phyloP scores from a whole-genome alignment of 2,329 filamentous ascomycete genomes.

The Xylaria sp. region DNA sequence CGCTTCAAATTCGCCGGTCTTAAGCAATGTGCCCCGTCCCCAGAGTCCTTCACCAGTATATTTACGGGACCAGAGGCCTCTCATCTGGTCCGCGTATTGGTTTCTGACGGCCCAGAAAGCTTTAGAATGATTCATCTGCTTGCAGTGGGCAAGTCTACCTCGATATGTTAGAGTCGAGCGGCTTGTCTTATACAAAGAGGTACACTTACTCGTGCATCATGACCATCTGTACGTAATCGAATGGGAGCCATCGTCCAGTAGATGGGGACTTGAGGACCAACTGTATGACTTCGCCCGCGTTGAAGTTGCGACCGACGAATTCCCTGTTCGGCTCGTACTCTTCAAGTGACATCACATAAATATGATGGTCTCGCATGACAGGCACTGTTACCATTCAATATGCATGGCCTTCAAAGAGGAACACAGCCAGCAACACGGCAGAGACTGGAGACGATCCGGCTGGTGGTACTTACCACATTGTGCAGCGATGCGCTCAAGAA shows the following conservation, averaged over 20 bases:
- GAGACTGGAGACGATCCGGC: not conserved
- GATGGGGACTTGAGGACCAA: slow-evolving; percentile 77
- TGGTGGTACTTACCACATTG: slow-evolving; percentile 70
- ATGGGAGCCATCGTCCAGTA: slow-evolving; percentile 78
- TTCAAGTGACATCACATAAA: slow-evolving; percentile 77
- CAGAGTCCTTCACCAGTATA: slow-evolving; percentile 88
- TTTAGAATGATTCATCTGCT: slow-evolving; percentile 89
- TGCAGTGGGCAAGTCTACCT: slow-evolving; percentile 78
- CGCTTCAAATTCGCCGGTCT: slow-evolving; percentile 68
- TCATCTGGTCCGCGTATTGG: slow-evolving; percentile 76
- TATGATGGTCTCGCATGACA: slow-evolving; percentile 73
- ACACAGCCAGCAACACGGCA: not conserved
- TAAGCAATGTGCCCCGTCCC: slow-evolving; percentile 75
- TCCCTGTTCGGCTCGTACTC: slow-evolving; percentile 84
- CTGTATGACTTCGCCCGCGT: slow-evolving; percentile 87
- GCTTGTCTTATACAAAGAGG: too few species aligned
- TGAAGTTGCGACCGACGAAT: slow-evolving; percentile 91
- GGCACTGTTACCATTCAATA: slow-evolving; percentile 61
- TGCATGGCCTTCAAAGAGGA: not conserved
- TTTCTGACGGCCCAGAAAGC: slow-evolving; percentile 86
- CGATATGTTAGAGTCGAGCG: slow-evolving; percentile 1
- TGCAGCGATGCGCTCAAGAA: slow-evolving; percentile 80
- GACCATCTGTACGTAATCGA: slow-evolving; percentile 89
- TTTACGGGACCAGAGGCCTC: slow-evolving; percentile 72
- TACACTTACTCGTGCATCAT: slow-evolving; percentile 83